These are phyloP conservation scores for Populus trichocarpa DNA, from an alignment of 441 rosid species.

Conservation along the genomic window DNA sequence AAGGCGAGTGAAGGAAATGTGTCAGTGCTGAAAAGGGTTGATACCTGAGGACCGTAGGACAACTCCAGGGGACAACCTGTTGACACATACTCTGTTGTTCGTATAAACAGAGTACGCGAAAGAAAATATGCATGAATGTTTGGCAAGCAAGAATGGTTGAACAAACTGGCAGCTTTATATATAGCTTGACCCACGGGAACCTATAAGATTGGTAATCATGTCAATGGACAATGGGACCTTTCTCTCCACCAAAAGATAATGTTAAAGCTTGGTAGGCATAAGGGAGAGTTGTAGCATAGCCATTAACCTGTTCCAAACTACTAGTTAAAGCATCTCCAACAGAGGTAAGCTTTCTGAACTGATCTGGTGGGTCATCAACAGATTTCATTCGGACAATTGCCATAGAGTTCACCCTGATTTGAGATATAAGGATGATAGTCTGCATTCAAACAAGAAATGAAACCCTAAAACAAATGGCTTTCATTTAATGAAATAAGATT, in stretches of 20 bases:
- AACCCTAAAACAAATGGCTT: background rate
- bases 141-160: constrained; percentile 92
- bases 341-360: constrained; percentile 29
- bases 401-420: constrained; percentile 78
- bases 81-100: constrained; percentile 56
- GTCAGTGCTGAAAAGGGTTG: constrained; percentile 6
- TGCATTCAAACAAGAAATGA: constrained; percentile 32
- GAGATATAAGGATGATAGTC: constrained; percentile 64
- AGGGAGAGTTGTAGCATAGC: constrained; percentile 15
- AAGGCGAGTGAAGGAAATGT: background rate
- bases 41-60: constrained; percentile 90
- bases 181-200: constrained; percentile 84
- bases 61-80: constrained; percentile 68
- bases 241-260: background rate
- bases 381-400: constrained; percentile 73
- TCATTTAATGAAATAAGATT: background rate
- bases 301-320: constrained; percentile 66
- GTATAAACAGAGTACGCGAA: constrained; percentile 64
- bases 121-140: constrained; percentile 83
- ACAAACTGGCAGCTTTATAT: constrained; percentile 62
- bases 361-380: constrained; percentile 31
- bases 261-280: background rate
- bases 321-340: constrained; percentile 40
- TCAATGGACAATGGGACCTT: background rate
- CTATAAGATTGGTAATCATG: constrained; percentile 23